phyloP scores from a whole-genome alignment of 1,284 basidiomycete genomes.

The Ustilago lituana region DNA sequence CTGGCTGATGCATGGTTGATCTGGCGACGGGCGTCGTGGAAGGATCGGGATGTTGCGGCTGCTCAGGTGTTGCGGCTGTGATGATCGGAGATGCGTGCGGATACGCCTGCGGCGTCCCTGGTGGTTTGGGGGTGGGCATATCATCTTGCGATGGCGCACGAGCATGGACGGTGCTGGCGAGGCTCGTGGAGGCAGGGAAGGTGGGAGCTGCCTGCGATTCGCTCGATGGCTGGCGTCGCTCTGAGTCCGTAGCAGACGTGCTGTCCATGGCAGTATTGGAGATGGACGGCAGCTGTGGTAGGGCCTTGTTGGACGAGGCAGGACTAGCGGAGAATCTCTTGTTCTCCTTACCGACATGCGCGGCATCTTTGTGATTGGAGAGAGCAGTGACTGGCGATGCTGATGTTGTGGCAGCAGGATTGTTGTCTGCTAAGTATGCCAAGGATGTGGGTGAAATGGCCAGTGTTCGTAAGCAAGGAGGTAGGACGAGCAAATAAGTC shows the following conservation, averaged over 20 bases:
- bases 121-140: slow-evolving; percentile 20
- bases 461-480: too few species aligned
- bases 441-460: not conserved
- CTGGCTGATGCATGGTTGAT: slow-evolving; percentile 4
- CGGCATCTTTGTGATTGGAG: slow-evolving; percentile 4
- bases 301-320: slow-evolving; percentile 28
- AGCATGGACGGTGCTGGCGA: slow-evolving; percentile 18
- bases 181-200: slow-evolving; percentile 10
- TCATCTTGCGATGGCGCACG: slow-evolving; percentile 19
- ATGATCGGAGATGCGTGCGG: slow-evolving; percentile 16
- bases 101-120: slow-evolving; percentile 16
- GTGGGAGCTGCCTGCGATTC: slow-evolving; percentile 2
- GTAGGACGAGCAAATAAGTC: not conserved
- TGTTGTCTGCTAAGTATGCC: not conserved
- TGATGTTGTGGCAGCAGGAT: not conserved
- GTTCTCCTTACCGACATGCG: not conserved
- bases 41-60: slow-evolving; percentile 10
- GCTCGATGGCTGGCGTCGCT: slow-evolving; percentile 10
- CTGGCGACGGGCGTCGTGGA: slow-evolving; percentile 2
- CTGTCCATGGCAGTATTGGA: slow-evolving; percentile 1
- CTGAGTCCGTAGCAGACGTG: not conserved
- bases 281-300: slow-evolving; percentile 19
- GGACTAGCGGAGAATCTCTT: slow-evolving; percentile 23
- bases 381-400: not conserved
- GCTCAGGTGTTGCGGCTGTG: slow-evolving; percentile 37